Evolutionary conservation across 805 yeast genomes (phyloP).

Genomic region (Saccharomycopsis amapae): DNA sequence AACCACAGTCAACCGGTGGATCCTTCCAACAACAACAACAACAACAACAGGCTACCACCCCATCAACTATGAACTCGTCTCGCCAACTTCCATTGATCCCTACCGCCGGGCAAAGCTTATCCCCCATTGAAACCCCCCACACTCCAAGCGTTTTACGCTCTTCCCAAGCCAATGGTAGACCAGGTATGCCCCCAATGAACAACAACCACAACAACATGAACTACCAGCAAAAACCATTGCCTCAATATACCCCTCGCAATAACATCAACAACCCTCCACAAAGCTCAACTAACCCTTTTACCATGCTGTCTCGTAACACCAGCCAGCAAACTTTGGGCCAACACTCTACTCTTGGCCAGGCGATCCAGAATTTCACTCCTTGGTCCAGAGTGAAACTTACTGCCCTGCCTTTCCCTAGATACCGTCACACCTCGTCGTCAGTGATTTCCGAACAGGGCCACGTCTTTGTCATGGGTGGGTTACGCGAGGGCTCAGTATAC

Average conservation of each 20-base stretch:
- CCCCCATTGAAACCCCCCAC: slow-evolving; percentile 12
- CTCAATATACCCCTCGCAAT: no score
- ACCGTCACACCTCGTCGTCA: slow-evolving; percentile 82
- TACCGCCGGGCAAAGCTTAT: slow-evolving; percentile 19
- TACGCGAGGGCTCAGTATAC: slow-evolving; percentile 84
- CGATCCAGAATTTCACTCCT: slow-evolving; percentile 36
- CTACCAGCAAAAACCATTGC: not conserved
- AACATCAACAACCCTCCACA: not conserved
- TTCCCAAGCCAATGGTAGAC: no score
- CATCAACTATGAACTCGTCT: slow-evolving; percentile 12
- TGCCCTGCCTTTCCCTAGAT: slow-evolving; percentile 88
- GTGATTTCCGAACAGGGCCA: slow-evolving; percentile 74
- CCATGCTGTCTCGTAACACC: not conserved
- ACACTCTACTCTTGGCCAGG: slow-evolving; percentile 5
- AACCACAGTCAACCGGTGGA: slow-evolving; percentile 9
- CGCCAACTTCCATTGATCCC: slow-evolving; percentile 21
- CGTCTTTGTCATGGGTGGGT: slow-evolving; percentile 87
- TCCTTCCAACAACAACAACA: slow-evolving; percentile 16
- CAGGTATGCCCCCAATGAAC: no score
- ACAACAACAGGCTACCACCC: slow-evolving; percentile 17
- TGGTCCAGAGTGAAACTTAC: slow-evolving; percentile 60
- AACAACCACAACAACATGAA: not conserved
- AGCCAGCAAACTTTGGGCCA: no score
- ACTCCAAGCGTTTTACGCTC: slow-evolving; percentile 1
- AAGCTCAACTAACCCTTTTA: not conserved